phyloP scores from a whole-genome alignment of 2,329 filamentous ascomycete genomes.

The Neopestalotiopsis sp. region DNA sequence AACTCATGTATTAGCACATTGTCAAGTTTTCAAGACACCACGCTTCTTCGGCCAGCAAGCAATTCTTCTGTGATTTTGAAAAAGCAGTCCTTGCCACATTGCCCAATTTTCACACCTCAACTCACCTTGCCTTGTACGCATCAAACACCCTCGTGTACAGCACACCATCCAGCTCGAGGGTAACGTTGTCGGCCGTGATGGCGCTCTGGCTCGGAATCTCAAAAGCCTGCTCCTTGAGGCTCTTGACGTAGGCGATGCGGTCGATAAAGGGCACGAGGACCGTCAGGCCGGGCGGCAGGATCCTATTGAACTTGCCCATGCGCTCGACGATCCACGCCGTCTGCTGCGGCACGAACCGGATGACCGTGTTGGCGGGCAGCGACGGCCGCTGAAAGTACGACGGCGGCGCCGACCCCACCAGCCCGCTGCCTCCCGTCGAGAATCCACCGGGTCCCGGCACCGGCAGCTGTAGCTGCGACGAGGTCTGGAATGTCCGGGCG shows the following conservation, averaged over 20 bases:
- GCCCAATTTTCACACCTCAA: conserved; percentile 7
- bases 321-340: conserved; percentile 99
- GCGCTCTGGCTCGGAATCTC: conserved; percentile 98
- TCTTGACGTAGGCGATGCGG: conserved; percentile 97
- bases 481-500: conserved; percentile 20
- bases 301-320: conserved; percentile 97
- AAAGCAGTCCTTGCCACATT: too few relatives aligned
- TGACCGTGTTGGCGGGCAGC: conserved; percentile 89
- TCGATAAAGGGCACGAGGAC: conserved; percentile 90
- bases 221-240: conserved; percentile 91
- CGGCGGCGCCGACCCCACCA: conserved; percentile 53
- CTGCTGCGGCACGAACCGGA: conserved; percentile 98
- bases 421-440: conserved; percentile 29
- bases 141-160: conserved; percentile 96
- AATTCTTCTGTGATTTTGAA: too few relatives aligned
- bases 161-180: conserved; percentile 92
- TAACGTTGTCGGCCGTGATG: conserved; percentile 98
- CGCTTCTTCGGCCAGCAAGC: too few relatives aligned
- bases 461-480: conserved; percentile 12
- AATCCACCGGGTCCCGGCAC: conserved; percentile 27
- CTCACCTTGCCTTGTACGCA: conserved; percentile 93
- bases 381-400: conserved; percentile 80
- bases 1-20: background rate
- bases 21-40: background rate
- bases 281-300: conserved; percentile 89